Evolutionary conservation across 768 basidiomycete species (phyloP).

Genomic region (Hortiboletus flavorubellus): DNA sequence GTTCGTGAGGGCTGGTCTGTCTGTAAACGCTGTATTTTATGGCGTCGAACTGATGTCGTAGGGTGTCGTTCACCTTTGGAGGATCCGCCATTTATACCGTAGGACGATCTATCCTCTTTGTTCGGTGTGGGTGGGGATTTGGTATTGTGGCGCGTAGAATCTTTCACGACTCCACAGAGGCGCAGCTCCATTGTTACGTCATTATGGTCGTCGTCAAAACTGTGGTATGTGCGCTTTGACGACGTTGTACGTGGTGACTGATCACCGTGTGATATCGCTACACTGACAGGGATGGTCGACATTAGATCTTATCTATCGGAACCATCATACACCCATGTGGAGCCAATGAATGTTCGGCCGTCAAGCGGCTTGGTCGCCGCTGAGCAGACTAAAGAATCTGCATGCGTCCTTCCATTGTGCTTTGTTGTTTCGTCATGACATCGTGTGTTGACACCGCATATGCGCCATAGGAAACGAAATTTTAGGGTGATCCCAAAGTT

Average conservation of each 20-base stretch:
- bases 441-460: background rate
- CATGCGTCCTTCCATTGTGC: background rate
- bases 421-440: background rate
- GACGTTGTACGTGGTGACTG: background rate
- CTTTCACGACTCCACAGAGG: background rate
- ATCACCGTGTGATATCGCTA: background rate
- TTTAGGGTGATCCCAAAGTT: background rate
- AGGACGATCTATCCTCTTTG: background rate
- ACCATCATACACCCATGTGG: background rate
- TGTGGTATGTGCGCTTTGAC: background rate
- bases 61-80: background rate
- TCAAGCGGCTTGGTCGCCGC: background rate
- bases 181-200: conserved; percentile 1
- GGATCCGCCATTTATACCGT: conserved; percentile 6
- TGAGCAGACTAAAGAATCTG: background rate
- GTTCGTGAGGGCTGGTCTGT: background rate
- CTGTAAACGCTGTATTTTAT: background rate
- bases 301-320: background rate
- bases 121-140: background rate
- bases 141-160: background rate
- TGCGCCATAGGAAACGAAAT: background rate
- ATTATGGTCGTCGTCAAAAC: background rate
- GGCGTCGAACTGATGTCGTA: background rate
- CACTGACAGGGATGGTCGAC: background rate
- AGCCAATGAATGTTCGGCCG: background rate